Base-by-base conservation (phyloP, 2,329 filamentous ascomycete genomes). In the Fonsecaea multimorphosa region DNA sequence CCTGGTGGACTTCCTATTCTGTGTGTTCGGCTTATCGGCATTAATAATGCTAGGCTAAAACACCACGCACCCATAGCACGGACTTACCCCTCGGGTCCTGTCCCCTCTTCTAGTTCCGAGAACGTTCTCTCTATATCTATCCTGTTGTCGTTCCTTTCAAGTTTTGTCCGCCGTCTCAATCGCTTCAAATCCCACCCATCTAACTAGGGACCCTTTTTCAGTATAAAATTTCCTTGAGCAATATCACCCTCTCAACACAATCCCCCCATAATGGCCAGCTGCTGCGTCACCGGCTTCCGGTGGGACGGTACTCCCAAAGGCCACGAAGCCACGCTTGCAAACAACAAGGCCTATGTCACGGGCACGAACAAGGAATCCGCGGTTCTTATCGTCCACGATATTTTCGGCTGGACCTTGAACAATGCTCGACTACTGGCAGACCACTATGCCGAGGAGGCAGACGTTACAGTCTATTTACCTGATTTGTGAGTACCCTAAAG, bases 351-450 rank as follows among this genome's bases (percentile, higher is more conserved):
- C 34, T 83, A 83, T 68, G 72, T 81, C 24, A 71, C 77, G 0
- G 79, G 79, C 2, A 64, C 68, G 19, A 79, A 77, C 55, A 58
- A 71, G 12, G 65, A 77, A 2, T 69, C 73, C 68, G 77, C 76
- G 3, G 75, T 84, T 54, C 74, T 84, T 55, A 78, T 84, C 66
- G 75, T 84, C 61, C 72, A 74, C 49, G 80, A 82, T 68, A 79
- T 84, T 71, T 83, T 81, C 64, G 81, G 81, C 64, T 83, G 77
- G 78, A 77, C 76, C 7, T 76, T 82, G 36, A 71, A 73, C 27
- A 83, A 83, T 71, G 71, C 77, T 49, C 76, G 81, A 32, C 66
- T 83, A 7, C 73, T 83, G 19, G 81, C 81, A 12, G 81, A 83
- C 71, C 73, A 78, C 63, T 83, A 82, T 70, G 81, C 81, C 29